Evolutionary conservation across 139 green algal genomes (phyloP).

Genomic region (Picochlorum costavermella): DNA sequence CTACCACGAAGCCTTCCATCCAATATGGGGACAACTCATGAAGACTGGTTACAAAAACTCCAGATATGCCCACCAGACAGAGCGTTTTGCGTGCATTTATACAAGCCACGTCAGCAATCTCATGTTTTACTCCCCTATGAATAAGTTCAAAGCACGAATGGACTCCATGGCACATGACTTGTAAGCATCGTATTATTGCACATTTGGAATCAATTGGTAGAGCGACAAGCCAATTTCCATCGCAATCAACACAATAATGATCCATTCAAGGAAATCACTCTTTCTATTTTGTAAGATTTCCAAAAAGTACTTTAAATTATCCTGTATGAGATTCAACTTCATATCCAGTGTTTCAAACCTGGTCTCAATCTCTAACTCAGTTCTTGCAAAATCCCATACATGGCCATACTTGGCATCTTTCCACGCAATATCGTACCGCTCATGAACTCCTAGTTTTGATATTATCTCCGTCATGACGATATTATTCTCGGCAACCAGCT

Average conservation of each 20-base stretch:
- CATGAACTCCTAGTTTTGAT: constrained; percentile 46
- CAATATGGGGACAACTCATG: constrained; percentile 88
- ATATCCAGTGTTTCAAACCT: constrained; percentile 44
- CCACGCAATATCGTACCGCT: constrained; percentile 55
- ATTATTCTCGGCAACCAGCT: constrained; percentile 53
- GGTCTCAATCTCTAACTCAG: constrained; percentile 50
- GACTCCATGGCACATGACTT: constrained; percentile 80
- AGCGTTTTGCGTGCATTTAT: constrained; percentile 96
- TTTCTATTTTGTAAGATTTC: constrained; percentile 49
- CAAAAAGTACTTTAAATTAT: constrained; percentile 57
- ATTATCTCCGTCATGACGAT: constrained; percentile 58
- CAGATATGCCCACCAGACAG: constrained; percentile 80
- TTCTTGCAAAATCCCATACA: constrained; percentile 23
- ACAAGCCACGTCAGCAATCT: constrained; percentile 91
- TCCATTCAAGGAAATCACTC: constrained; percentile 45
- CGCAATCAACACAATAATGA: constrained; percentile 50
- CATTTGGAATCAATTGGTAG: constrained; percentile 23
- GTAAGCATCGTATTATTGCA: too few relatives aligned
- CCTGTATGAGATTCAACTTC: constrained; percentile 56
- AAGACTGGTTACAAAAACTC: constrained; percentile 96
- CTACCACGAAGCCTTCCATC: constrained; percentile 82
- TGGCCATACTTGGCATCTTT: constrained; percentile 38
- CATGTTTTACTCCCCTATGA: constrained; percentile 77
- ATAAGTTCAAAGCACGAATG: constrained; percentile 55
- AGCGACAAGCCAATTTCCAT: constrained; percentile 48